These are phyloP conservation scores for Pythium grandisporangium DNA, from an alignment of 352 stramenopile species.

Conservation along the genomic window DNA sequence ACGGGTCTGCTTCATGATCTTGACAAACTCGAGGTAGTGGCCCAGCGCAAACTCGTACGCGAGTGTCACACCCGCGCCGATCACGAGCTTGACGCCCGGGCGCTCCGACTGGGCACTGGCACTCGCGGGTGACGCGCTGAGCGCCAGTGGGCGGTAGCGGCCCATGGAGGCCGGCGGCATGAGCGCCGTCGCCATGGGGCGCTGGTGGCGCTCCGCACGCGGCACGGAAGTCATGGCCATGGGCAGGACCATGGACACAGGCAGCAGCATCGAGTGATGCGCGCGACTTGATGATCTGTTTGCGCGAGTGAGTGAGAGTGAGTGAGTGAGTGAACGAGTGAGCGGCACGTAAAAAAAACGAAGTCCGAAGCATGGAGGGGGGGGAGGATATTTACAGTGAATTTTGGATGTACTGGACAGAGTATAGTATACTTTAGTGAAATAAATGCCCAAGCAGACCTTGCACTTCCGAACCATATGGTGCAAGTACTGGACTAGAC, in stretches of 20 bases:
- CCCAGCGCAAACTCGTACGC: slow-evolving; percentile 84
- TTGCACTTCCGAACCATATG: no score
- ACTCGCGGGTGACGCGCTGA: not conserved
- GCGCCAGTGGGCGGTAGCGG: slow-evolving; percentile 9
- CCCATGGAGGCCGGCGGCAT: no score
- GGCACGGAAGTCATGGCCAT: no score
- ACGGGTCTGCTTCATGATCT: slow-evolving; percentile 91
- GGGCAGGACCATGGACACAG: slow-evolving; percentile 10
- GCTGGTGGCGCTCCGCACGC: not conserved
- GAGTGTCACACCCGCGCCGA: slow-evolving; percentile 77
- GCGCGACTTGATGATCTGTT: no score
- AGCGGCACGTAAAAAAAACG: not conserved
- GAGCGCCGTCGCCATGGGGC: slow-evolving; percentile 9
- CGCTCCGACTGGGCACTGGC: slow-evolving; percentile 26
- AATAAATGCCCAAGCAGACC: no score
- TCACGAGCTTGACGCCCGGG: slow-evolving; percentile 72
- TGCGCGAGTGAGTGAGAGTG: not conserved
- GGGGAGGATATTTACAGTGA: no score
- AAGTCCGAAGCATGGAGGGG: no score
- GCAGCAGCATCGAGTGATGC: no score
- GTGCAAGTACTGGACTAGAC: slow-evolving; percentile 7
- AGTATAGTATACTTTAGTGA: no score
- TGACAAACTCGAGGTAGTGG: slow-evolving; percentile 92
- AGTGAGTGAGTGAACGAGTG: slow-evolving; percentile 9
- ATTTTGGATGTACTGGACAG: no score